Evolutionary conservation across 2,329 filamentous ascomycete genomes (phyloP).

Genomic region (Davidsoniella neocaledoniae): DNA sequence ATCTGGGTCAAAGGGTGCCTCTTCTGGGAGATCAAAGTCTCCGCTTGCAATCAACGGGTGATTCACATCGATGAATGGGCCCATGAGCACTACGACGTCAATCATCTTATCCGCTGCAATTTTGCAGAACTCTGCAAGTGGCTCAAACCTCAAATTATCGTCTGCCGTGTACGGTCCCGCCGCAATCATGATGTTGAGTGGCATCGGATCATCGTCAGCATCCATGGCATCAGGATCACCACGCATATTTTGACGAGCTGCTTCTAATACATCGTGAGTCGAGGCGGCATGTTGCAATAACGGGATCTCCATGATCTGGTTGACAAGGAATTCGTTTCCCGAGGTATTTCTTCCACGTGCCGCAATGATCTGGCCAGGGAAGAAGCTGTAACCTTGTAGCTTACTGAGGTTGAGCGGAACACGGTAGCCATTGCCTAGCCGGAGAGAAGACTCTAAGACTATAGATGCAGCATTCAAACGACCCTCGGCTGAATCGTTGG

Average conservation of each 20-base stretch:
- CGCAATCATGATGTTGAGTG: conserved; percentile 61
- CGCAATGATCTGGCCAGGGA: conserved; percentile 87
- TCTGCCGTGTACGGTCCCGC: conserved; percentile 86
- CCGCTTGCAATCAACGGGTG: conserved; percentile 73
- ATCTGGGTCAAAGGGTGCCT: conserved; percentile 53
- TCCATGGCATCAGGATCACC: conserved; percentile 48
- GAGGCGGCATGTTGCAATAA: conserved; percentile 61
- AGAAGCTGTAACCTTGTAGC: conserved; percentile 60
- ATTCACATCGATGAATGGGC: conserved; percentile 82
- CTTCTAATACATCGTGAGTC: conserved; percentile 43
- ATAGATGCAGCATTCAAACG: conserved; percentile 73
- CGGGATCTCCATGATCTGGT: conserved; percentile 59
- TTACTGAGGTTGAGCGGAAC: conserved; percentile 63
- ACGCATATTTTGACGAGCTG: conserved; percentile 51
- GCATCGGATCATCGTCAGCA: conserved; percentile 29
- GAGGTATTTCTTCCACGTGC: conserved; percentile 74
- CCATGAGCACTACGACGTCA: conserved; percentile 64
- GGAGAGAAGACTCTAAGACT: conserved; percentile 73
- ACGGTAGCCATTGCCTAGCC: conserved; percentile 65
- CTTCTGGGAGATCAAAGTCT: conserved; percentile 59
- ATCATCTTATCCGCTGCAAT: conserved; percentile 58
- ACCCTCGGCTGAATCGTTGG: conserved; percentile 71
- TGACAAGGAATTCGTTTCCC: conserved; percentile 66
- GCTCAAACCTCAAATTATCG: conserved; percentile 79
- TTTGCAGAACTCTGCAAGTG: conserved; percentile 64